These are phyloP conservation scores for Magnusiomyces clavatus DNA, from an alignment of 1,139 yeast species.

Conservation along the genomic window DNA sequence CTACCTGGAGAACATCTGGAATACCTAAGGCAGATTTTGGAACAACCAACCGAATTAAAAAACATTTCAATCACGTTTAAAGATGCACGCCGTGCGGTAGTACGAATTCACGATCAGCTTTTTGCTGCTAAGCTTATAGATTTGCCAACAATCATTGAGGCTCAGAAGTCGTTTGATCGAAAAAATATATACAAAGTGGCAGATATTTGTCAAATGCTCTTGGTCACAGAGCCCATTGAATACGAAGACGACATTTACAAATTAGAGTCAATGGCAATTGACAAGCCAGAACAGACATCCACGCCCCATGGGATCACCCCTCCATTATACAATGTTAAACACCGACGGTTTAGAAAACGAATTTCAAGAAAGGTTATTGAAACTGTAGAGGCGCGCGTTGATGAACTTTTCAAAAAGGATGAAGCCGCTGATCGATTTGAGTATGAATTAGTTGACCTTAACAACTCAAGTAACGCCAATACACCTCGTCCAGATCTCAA, in stretches of 20 bases:
- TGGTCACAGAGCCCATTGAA: slow-evolving; percentile 60
- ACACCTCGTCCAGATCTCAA: slow-evolving; percentile 14
- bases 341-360: slow-evolving; percentile 47
- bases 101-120: slow-evolving; percentile 44
- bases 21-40: slow-evolving; percentile 63
- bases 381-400: slow-evolving; percentile 69
- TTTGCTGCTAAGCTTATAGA: slow-evolving; percentile 87
- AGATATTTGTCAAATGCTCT: slow-evolving; percentile 78
- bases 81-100: slow-evolving; percentile 70
- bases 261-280: slow-evolving; percentile 33
- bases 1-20: slow-evolving; percentile 74
- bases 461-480: slow-evolving; percentile 8
- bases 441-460: slow-evolving; percentile 66
- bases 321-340: slow-evolving; percentile 54
- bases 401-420: slow-evolving; percentile 66
- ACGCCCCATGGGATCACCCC: slow-evolving; percentile 76
- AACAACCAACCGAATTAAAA: slow-evolving; percentile 68
- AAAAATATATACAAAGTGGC: slow-evolving; percentile 82
- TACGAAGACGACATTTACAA: slow-evolving; percentile 45
- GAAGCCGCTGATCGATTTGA: slow-evolving; percentile 76
- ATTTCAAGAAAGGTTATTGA: slow-evolving; percentile 45
- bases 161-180: slow-evolving; percentile 81
- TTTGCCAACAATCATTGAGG: slow-evolving; percentile 81
- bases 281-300: slow-evolving; percentile 40
- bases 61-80: slow-evolving; percentile 74